Percentiles rank a stretch among this genome's conserved stretches.
Conservation (phyloP, 2,329 filamentous ascomycete species). For the Plectosphaerella plurivora region DNA sequence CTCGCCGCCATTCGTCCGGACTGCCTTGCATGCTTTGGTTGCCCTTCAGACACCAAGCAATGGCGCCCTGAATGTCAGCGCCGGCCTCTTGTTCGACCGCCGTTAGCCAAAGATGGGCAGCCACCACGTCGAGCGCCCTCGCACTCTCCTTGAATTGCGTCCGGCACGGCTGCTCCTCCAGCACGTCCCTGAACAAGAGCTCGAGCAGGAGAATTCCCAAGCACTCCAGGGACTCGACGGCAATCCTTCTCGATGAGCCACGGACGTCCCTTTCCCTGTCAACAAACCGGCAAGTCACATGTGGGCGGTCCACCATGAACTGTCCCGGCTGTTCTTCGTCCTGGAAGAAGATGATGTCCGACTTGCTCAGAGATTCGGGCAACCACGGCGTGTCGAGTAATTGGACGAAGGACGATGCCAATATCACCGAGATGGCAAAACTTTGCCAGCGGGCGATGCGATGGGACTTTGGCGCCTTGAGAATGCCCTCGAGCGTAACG, state of each 20-base stretch:
- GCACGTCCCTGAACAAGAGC: constrained; percentile 2
- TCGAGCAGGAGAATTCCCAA: constrained; percentile 3
- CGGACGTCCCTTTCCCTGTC: background rate
- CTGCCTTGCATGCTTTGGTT: background rate
- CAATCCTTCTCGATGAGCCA: background rate
- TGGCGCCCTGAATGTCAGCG: background rate
- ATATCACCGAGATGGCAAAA: constrained; percentile 13
- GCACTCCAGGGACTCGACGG: background rate
- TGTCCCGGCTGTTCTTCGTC: background rate
- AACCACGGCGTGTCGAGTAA: constrained; percentile 19
- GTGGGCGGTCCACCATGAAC: constrained; percentile 10
- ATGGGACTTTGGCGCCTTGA: constrained; percentile 4
- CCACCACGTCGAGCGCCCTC: constrained; percentile 4
- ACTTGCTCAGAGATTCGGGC: constrained; percentile 6
- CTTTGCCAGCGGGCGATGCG: constrained; percentile 13
- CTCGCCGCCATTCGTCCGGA: constrained; percentile 8
- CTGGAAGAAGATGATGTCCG: constrained; percentile 10
- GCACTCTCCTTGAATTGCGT: constrained; percentile 31
- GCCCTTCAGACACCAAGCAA: constrained; percentile 4
- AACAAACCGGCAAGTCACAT: constrained; percentile 8
- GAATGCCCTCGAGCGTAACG: constrained; percentile 12
- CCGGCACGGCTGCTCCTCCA: constrained; percentile 12
- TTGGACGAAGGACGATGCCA: constrained; percentile 21
- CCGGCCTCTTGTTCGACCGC: background rate
- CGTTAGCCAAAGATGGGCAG: background rate